Percentiles rank a stretch among this genome's conserved stretches.
These are phyloP conservation scores for Cucumis variabilis DNA, from an alignment of 331 rosid species.

Conservation along the genomic window DNA sequence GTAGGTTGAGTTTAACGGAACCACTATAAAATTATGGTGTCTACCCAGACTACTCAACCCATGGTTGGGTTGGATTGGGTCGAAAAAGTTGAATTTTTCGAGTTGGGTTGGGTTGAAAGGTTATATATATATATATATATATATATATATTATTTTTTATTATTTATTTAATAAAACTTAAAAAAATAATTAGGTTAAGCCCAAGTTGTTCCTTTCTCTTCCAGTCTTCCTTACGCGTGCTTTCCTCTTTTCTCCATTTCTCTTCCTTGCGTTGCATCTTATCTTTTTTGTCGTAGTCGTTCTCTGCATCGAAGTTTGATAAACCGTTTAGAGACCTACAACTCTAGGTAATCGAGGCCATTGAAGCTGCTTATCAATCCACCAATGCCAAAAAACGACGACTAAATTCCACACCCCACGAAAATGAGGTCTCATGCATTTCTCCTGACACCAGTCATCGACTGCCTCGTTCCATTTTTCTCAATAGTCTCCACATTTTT, in stretches of 20 bases:
- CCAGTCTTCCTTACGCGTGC: too few species aligned
- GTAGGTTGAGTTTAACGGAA: too few species aligned
- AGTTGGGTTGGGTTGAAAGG: too few species aligned
- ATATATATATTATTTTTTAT: too few species aligned
- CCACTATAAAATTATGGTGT: too few species aligned
- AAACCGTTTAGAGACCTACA: constrained; percentile 69
- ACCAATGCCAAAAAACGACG: constrained; percentile 48
- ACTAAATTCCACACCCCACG: not conserved
- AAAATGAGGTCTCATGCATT: not conserved
- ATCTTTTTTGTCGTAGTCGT: not conserved
- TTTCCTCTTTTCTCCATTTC: not conserved
- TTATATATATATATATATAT: too few species aligned
- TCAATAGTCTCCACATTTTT: constrained; percentile 56
- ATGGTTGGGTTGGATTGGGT: too few species aligned
- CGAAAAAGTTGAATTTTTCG: too few species aligned
- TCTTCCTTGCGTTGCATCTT: not conserved
- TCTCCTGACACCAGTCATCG: constrained; percentile 42
- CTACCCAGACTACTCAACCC: too few species aligned
- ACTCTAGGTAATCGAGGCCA: constrained; percentile 56
- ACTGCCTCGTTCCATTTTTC: constrained; percentile 67
- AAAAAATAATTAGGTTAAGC: too few species aligned
- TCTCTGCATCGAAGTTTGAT: constrained; percentile 35
- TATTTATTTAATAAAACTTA: too few species aligned
- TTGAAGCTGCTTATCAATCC: constrained; percentile 51
- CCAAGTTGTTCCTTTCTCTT: too few species aligned